Evolutionary conservation across 1,139 yeast species (phyloP).

Genomic region (Scheffersomyces segobiensis): DNA sequence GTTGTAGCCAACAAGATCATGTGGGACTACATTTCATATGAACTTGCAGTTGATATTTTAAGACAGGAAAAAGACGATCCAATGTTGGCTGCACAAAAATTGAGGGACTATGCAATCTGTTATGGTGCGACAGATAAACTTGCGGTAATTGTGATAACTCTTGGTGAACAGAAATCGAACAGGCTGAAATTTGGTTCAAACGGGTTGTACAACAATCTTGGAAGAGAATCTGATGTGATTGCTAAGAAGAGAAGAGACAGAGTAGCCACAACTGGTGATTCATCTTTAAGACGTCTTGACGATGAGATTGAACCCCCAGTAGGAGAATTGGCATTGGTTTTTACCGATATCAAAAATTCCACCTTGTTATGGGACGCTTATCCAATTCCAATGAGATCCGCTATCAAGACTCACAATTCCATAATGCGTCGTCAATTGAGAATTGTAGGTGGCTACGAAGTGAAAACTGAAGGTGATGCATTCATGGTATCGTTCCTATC

Average conservation of each 20-base stretch:
- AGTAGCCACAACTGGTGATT: slow-evolving; percentile 64
- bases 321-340: slow-evolving; percentile 91
- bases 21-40: slow-evolving; percentile 84
- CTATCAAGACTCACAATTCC: slow-evolving; percentile 89
- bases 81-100: slow-evolving; percentile 87
- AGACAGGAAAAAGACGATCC: slow-evolving; percentile 83
- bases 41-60: slow-evolving; percentile 87
- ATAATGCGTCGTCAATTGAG: slow-evolving; percentile 93
- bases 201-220: slow-evolving; percentile 40
- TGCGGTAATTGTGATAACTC: slow-evolving; percentile 80
- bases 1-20: slow-evolving; percentile 83
- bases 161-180: slow-evolving; percentile 43
- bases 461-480: slow-evolving; percentile 98
- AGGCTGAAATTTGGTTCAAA: slow-evolving; percentile 29
- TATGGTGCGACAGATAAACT: slow-evolving; percentile 85
- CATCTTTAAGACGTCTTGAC: slow-evolving; percentile 77
- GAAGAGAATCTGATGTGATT: slow-evolving; percentile 43
- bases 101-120: slow-evolving; percentile 91
- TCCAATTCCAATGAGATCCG: slow-evolving; percentile 95
- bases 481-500: slow-evolving; percentile 98
- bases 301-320: slow-evolving; percentile 95
- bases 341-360: slow-evolving; percentile 95
- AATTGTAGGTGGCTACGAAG: slow-evolving; percentile 95
- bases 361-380: slow-evolving; percentile 91
- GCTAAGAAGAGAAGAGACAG: slow-evolving; percentile 53